phyloP scores from a whole-genome alignment of 108 stramenopile genomes.

The Phaeodactylum tricornutum region DNA sequence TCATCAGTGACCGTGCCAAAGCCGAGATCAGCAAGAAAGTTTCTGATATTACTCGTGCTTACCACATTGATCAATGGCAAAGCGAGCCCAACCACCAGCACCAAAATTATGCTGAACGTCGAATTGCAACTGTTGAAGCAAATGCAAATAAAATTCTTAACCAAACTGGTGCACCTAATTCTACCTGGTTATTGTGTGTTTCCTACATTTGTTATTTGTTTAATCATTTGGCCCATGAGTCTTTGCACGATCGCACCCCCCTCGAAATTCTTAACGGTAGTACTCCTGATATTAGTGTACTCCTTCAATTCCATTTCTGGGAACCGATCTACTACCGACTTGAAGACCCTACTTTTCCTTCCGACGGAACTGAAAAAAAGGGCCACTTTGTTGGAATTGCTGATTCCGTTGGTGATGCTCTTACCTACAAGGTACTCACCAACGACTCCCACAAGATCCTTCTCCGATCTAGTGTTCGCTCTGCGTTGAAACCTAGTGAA shows the following conservation, averaged over 20 bases:
- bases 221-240: constrained; percentile 9
- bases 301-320: constrained; percentile 11
- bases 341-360: neutral
- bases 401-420: constrained; percentile 16
- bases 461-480: constrained; percentile 11
- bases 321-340: constrained; percentile 11
- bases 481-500: neutral
- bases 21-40: constrained; percentile 9
- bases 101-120: constrained; percentile 21
- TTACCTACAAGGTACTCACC: constrained; percentile 15
- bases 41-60: constrained; percentile 6
- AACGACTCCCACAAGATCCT: constrained; percentile 2
- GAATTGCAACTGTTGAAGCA: constrained; percentile 9
- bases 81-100: constrained; percentile 17
- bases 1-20: constrained; percentile 1
- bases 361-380: constrained; percentile 1
- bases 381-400: constrained; percentile 20
- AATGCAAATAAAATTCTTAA: constrained; percentile 8
- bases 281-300: constrained; percentile 16
- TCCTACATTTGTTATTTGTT: constrained; percentile 6
- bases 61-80: constrained; percentile 14
- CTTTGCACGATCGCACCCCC: constrained; percentile 10
- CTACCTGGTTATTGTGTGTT: constrained; percentile 10
- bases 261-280: neutral
- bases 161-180: constrained; percentile 13